Conservation (phyloP, 371 early-diverging fungal genomes). For the Entomophthora muscae region DNA sequence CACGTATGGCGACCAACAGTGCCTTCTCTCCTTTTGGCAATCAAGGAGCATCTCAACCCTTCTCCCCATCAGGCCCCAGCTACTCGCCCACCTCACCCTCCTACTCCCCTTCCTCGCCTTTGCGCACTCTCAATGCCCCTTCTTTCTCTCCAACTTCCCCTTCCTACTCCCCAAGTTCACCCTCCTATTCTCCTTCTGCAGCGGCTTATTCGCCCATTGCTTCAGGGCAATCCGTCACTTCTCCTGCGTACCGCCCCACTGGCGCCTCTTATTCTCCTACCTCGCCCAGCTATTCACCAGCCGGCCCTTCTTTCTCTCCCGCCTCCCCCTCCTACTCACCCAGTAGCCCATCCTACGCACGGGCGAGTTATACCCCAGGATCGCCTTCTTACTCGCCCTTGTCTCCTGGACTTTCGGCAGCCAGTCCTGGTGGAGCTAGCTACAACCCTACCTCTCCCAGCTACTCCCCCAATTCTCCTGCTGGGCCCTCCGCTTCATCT, state of each 20-base stretch:
- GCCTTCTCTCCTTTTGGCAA: too few relatives aligned
- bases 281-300: conserved; percentile 56
- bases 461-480: conserved; percentile 66
- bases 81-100: conserved; percentile 57
- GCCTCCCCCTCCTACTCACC: conserved; percentile 65
- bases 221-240: not conserved
- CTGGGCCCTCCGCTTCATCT: too few relatives aligned
- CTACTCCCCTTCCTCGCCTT: conserved; percentile 42
- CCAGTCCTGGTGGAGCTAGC: conserved; percentile 23
- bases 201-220: conserved; percentile 5
- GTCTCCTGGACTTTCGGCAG: conserved; percentile 16
- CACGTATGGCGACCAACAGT: too few relatives aligned
- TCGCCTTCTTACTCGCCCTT: conserved; percentile 25
- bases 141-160: conserved; percentile 29
- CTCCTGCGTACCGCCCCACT: conserved; percentile 11
- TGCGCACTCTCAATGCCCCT: conserved; percentile 13
- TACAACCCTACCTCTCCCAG: conserved; percentile 62
- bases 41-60: not conserved
- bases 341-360: conserved; percentile 49
- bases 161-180: conserved; percentile 30
- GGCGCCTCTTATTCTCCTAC: conserved; percentile 39
- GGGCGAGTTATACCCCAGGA: conserved; percentile 30
- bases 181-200: conserved; percentile 14
- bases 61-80: not conserved
- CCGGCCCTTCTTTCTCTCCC: conserved; percentile 51